A percentile compares a stretch with the other conserved stretches of the same genome.
These are phyloP conservation scores for Eruca vesicaria DNA, from an alignment of 441 rosid species.

Conservation along the genomic window DNA sequence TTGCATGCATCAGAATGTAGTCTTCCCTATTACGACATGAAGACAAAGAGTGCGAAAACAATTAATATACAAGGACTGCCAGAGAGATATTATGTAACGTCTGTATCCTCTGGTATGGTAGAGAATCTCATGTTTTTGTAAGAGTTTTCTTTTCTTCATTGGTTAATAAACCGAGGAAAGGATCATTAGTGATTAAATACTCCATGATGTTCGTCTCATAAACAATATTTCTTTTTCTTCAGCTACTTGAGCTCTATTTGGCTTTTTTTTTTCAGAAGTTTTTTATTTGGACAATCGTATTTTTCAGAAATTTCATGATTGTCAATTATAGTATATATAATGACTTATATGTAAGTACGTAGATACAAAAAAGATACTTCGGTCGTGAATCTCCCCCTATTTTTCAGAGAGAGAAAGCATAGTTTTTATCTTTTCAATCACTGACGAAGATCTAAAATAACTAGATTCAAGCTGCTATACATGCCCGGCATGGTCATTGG, in stretches of 20 bases:
- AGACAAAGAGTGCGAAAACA: not conserved
- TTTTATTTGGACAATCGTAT: not conserved
- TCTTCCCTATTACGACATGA: not conserved
- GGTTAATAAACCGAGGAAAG: not conserved
- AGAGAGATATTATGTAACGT: not conserved
- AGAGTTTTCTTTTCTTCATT: not conserved
- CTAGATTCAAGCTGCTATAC: no score
- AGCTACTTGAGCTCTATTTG: no score
- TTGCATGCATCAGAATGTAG: not conserved
- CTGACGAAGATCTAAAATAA: no score
- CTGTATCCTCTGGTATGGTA: not conserved
- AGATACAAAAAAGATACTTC: no score
- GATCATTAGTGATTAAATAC: not conserved
- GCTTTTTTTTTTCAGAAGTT: not conserved
- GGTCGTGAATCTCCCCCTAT: no score
- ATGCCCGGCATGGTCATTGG: no score
- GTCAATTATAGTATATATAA: no score
- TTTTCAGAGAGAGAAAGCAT: no score
- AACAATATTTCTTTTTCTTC: no score
- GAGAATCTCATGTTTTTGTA: slow-evolving; percentile 4
- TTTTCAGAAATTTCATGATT: not conserved
- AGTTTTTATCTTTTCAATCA: no score
- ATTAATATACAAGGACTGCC: not conserved
- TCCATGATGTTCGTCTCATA: not conserved
- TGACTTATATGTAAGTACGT: no score